Evolutionary conservation across 805 yeast genomes (phyloP).

Genomic region (Phaffomyces thermotolerans): DNA sequence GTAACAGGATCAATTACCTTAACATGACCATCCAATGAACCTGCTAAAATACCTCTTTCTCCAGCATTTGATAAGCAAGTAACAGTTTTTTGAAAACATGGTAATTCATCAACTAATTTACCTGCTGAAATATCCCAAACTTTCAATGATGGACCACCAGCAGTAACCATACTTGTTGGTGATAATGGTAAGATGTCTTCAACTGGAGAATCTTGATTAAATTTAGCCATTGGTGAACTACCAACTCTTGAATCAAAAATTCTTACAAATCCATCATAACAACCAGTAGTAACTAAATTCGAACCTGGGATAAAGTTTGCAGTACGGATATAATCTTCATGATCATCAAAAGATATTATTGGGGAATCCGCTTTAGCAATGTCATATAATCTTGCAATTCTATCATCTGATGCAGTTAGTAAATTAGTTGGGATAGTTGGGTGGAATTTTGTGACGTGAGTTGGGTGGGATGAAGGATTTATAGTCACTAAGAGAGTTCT

Average conservation of each 20-base stretch:
- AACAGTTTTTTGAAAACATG: constrained; percentile 89
- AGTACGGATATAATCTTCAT: constrained; percentile 82
- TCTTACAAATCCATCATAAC: constrained; percentile 84
- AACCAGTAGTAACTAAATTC: constrained; percentile 82
- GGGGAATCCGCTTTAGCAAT: constrained; percentile 75
- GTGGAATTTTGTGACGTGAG: constrained; percentile 91
- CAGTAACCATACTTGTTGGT: constrained; percentile 63
- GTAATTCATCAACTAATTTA: constrained; percentile 57
- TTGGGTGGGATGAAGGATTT: constrained; percentile 78
- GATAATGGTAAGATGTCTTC: constrained; percentile 74
- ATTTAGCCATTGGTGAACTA: constrained; percentile 49
- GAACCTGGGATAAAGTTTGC: constrained; percentile 76
- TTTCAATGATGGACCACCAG: constrained; percentile 76
- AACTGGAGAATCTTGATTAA: constrained; percentile 74
- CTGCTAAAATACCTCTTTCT: constrained; percentile 78
- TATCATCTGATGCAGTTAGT: constrained; percentile 87
- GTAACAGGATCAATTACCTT: constrained; percentile 78
- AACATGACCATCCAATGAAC: constrained; percentile 95
- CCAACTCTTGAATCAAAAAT: constrained; percentile 72
- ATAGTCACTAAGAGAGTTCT: constrained; percentile 73
- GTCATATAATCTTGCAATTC: constrained; percentile 82
- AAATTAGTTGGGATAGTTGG: constrained; percentile 67
- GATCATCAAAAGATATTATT: constrained; percentile 58
- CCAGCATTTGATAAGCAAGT: constrained; percentile 67
- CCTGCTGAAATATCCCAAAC: constrained; percentile 91